Percentiles rank a stretch among this genome's conserved stretches.
Conservation (phyloP, 371 early-diverging fungal genomes). For the Mortierella sp. region DNA sequence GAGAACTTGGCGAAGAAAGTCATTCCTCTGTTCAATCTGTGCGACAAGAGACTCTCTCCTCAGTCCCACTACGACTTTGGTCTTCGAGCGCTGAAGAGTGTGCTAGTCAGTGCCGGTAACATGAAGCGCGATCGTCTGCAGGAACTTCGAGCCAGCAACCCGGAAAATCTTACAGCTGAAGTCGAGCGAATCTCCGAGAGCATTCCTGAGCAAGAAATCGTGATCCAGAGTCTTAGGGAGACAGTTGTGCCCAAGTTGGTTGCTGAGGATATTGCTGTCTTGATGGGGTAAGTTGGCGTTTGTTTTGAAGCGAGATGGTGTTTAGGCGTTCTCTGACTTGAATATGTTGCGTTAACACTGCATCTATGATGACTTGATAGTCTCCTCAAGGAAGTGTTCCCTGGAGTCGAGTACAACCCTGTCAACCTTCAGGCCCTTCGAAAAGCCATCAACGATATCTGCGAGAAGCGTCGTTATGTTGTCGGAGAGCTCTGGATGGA, state of each 20-base stretch:
- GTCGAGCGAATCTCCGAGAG: constrained; percentile 71
- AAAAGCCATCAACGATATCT: constrained; percentile 81
- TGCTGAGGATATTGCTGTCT: constrained; percentile 90
- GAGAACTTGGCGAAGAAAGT: constrained; percentile 95
- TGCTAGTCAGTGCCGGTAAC: constrained; percentile 96
- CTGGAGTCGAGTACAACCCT: constrained; percentile 89
- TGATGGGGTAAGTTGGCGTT: constrained; percentile 67
- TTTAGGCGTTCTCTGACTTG: background rate
- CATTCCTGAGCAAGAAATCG: constrained; percentile 88
- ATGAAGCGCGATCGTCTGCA: constrained; percentile 91
- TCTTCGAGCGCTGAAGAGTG: constrained; percentile 98
- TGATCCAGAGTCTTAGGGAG: constrained; percentile 96
- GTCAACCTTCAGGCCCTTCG: constrained; percentile 83
- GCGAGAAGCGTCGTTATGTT: constrained; percentile 81
- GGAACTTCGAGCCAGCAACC: constrained; percentile 58
- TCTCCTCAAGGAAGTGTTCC: constrained; percentile 95
- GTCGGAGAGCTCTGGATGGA: constrained; percentile 91
- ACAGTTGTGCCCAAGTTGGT: constrained; percentile 98
- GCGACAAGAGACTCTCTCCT: constrained; percentile 92
- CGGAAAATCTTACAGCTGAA: constrained; percentile 57
- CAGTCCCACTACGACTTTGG: constrained; percentile 99
- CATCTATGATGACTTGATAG: constrained; percentile 57
- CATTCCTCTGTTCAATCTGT: constrained; percentile 96
- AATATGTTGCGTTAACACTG: constrained; percentile 1
- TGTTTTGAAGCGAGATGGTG: background rate